Evolutionary conservation across 495 filamentous ascomycete genomes (phyloP).

Genomic region (Aspergillus leporis): DNA sequence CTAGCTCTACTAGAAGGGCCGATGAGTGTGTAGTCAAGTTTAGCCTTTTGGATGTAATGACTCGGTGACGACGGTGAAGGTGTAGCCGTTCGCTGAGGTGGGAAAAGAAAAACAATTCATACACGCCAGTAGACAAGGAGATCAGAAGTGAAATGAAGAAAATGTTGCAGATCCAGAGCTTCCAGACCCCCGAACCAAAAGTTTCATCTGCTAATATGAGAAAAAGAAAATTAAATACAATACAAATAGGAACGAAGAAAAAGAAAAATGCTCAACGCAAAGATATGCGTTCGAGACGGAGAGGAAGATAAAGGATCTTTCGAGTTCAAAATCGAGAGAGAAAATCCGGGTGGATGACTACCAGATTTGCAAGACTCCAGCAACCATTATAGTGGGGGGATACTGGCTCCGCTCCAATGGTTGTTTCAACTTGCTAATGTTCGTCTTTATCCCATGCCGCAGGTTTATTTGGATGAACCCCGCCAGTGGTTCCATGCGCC

Average conservation of each 20-base stretch:
- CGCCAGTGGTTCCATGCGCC: conserved; percentile 26
- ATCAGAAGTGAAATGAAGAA: neutral
- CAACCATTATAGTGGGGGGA: conserved; percentile 6
- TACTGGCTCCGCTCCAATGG: conserved; percentile 12
- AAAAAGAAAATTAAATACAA: conserved; percentile 23
- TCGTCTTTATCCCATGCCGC: conserved; percentile 21
- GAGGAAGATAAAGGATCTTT: conserved; percentile 10
- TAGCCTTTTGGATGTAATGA: neutral
- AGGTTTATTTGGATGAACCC: conserved; percentile 19
- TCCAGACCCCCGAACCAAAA: conserved; percentile 9
- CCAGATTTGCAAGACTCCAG: conserved; percentile 16
- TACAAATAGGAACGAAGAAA: conserved; percentile 22
- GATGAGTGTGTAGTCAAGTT: no score
- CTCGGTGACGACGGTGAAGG: neutral
- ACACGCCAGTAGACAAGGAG: neutral
- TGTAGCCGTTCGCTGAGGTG: neutral
- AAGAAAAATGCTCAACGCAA: conserved; percentile 5
- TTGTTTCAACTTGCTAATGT: conserved; percentile 17
- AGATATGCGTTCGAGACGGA: neutral
- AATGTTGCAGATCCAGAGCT: conserved; percentile 4
- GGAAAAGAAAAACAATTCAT: conserved; percentile 4
- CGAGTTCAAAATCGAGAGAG: conserved; percentile 7
- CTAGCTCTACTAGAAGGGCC: no score
- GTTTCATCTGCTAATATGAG: conserved; percentile 13
- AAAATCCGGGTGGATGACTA: conserved; percentile 4